Conservation (phyloP, 345 rosid species). For the Xanthoceras sorbifolium region DNA sequence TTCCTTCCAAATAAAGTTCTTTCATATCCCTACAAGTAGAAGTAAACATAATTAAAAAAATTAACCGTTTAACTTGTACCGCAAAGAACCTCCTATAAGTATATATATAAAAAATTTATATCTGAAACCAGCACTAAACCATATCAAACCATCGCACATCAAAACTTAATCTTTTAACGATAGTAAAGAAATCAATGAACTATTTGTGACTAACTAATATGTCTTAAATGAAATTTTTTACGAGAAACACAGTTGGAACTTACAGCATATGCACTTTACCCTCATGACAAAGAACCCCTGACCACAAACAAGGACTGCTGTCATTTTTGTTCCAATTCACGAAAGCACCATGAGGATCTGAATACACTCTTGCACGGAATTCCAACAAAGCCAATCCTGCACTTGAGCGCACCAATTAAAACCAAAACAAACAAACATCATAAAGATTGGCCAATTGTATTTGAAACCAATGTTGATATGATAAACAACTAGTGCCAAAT, state of each 20-base stretch:
- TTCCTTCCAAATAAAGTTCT: constrained; percentile 63
- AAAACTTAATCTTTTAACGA: neutral
- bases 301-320: constrained; percentile 68
- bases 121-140: constrained; percentile 1
- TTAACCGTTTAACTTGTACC: neutral
- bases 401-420: constrained; percentile 26
- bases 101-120: no score
- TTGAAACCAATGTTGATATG: neutral
- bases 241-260: constrained; percentile 38
- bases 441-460: neutral
- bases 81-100: neutral
- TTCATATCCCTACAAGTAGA: constrained; percentile 59
- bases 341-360: constrained; percentile 73
- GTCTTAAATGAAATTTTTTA: neutral
- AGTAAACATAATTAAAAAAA: constrained; percentile 12
- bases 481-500: constrained; percentile 2
- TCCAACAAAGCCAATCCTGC: constrained; percentile 71
- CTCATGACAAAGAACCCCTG: constrained; percentile 66
- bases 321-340: constrained; percentile 64
- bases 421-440: neutral
- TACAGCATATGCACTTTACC: constrained; percentile 79
- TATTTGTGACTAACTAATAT: neutral
- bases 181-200: neutral
- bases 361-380: constrained; percentile 56
- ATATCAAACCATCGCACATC: neutral